Conservation (phyloP, 139 green algal species). For the Chlorella sp. region DNA sequence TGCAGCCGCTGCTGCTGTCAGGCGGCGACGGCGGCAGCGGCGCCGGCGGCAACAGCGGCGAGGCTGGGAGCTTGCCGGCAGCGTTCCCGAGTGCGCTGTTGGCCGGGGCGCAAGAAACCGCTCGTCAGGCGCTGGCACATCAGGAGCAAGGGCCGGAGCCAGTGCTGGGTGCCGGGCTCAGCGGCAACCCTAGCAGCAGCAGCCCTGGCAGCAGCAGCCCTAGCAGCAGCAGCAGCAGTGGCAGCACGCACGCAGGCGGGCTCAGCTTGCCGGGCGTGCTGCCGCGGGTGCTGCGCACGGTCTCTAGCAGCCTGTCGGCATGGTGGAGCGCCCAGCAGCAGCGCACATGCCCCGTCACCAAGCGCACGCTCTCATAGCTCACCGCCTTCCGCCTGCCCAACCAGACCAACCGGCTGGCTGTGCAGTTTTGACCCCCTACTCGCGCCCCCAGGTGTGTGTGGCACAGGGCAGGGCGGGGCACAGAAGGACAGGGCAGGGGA, state of each 20-base stretch:
- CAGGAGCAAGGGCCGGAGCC: neutral
- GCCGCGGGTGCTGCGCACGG: neutral
- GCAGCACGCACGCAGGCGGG: neutral
- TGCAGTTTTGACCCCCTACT: conserved; percentile 75
- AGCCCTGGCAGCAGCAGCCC: neutral
- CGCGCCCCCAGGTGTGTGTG: conserved; percentile 10
- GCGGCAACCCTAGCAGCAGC: conserved; percentile 18
- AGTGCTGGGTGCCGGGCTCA: neutral
- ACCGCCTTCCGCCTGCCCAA: conserved; percentile 75
- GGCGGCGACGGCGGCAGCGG: neutral
- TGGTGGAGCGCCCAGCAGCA: conserved; percentile 26
- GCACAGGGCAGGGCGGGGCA: neutral
- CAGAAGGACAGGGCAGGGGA: no score
- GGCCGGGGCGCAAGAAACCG: neutral
- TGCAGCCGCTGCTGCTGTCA: conserved; percentile 18
- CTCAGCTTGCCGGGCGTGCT: neutral
- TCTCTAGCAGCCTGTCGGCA: neutral
- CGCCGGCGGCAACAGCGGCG: no score
- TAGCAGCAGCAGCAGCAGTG: conserved; percentile 6
- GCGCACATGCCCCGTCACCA: conserved; percentile 45
- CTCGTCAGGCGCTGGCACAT: neutral
- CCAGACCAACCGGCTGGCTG: conserved; percentile 83
- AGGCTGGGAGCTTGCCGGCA: neutral
- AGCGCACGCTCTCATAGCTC: conserved; percentile 67
- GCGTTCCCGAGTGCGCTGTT: neutral